phyloP scores from a whole-genome alignment of 176 grass and related monocot genomes.

The Cenchrus americanus region DNA sequence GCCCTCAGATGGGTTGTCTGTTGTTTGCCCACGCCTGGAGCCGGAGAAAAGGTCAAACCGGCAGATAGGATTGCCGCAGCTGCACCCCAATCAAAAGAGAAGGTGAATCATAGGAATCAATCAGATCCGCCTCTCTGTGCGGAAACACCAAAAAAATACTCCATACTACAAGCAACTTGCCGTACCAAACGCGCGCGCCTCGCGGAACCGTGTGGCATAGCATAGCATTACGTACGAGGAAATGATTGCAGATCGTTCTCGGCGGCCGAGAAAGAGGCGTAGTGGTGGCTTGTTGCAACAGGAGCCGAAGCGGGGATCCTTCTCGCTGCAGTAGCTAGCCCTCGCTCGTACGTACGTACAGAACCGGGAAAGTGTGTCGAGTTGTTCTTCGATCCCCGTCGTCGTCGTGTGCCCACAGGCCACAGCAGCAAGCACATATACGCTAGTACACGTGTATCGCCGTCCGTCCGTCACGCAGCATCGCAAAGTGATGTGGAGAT shows the following conservation, averaged over 20 bases:
- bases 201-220: too few species aligned
- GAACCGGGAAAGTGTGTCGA: too few species aligned
- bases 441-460: too few species aligned
- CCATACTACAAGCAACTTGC: neutral
- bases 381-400: neutral
- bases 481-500: neutral
- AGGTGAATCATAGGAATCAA: neutral
- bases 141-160: neutral
- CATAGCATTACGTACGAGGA: too few species aligned
- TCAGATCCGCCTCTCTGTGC: too few species aligned
- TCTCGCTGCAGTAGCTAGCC: too few species aligned
- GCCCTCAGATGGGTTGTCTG: constrained; percentile 37
- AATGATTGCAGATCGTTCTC: neutral
- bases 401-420: too few species aligned
- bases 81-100: neutral
- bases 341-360: too few species aligned
- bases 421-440: neutral
- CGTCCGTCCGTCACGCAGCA: neutral
- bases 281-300: neutral
- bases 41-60: neutral
- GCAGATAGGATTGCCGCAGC: neutral
- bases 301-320: neutral
- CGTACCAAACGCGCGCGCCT: neutral
- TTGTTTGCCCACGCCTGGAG: constrained; percentile 26
- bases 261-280: neutral